A percentile compares a stretch with the other conserved stretches of the same genome.
Conservation (phyloP, 225 moss, liverwort and hornwort genomes). For the Marchantia paleacea region DNA sequence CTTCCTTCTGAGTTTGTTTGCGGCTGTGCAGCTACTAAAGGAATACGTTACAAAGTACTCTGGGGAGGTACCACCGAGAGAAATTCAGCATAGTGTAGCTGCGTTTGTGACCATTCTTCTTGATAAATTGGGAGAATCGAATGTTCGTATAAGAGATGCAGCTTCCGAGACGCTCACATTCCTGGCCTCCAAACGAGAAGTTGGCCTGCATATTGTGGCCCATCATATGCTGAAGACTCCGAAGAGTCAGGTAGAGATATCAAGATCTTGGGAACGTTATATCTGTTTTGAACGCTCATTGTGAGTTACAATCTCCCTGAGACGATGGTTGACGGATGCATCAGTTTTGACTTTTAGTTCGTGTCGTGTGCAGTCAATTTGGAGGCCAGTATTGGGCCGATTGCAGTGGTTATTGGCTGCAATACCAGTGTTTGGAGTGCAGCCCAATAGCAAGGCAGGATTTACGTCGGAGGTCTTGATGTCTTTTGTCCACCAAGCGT, state of each 20-base stretch:
- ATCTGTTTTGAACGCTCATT: neutral
- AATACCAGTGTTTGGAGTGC: conserved; percentile 73
- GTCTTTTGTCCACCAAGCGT: conserved; percentile 80
- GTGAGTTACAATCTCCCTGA: neutral
- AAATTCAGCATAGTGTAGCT: conserved; percentile 60
- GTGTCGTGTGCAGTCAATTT: conserved; percentile 50
- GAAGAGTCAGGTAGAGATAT: conserved; percentile 63
- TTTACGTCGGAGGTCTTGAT: conserved; percentile 62
- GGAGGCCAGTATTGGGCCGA: conserved; percentile 89
- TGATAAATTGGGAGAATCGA: conserved; percentile 93
- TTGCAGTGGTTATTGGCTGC: conserved; percentile 72
- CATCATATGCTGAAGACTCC: conserved; percentile 51
- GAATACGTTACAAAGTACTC: conserved; percentile 58
- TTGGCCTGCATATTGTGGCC: conserved; percentile 74
- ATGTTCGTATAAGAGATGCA: conserved; percentile 63
- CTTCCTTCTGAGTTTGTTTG: neutral
- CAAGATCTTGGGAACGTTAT: neutral
- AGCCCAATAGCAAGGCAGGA: conserved; percentile 71
- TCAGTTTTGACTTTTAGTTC: neutral
- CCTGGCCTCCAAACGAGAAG: conserved; percentile 73
- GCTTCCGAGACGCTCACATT: conserved; percentile 75
- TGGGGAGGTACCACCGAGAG: conserved; percentile 43
- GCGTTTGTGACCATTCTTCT: conserved; percentile 64
- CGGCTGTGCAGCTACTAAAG: conserved; percentile 50
- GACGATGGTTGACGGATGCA: neutral